phyloP scores from a whole-genome alignment of 2,329 filamentous ascomycete genomes.

The Trichoderma sp. region DNA sequence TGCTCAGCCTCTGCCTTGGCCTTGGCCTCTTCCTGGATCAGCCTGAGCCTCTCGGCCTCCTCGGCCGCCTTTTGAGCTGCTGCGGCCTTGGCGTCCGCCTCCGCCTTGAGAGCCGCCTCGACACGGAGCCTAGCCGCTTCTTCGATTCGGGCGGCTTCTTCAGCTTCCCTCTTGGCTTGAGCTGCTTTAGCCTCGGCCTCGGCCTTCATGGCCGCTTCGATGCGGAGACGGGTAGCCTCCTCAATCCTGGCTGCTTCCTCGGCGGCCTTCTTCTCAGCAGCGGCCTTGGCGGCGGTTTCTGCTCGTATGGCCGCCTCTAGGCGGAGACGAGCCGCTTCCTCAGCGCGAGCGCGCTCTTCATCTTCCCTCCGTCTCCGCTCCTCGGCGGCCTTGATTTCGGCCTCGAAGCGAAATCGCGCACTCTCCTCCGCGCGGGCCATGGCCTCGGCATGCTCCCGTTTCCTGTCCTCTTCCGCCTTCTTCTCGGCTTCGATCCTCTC shows the following conservation, averaged over 20 bases:
- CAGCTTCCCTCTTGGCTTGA: constrained; percentile 46
- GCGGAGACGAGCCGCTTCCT: constrained; percentile 50
- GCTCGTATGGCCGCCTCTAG: constrained; percentile 49
- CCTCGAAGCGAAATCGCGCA: constrained; percentile 45
- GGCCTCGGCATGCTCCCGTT: constrained; percentile 42
- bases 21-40: constrained; percentile 45
- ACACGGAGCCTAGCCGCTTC: constrained; percentile 44
- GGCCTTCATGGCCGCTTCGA: constrained; percentile 49
- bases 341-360: constrained; percentile 47
- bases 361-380: constrained; percentile 47
- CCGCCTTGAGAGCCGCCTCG: constrained; percentile 45
- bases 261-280: constrained; percentile 46
- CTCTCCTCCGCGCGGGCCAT: constrained; percentile 44
- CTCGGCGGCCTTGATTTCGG: constrained; percentile 48
- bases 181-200: constrained; percentile 47
- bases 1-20: constrained; percentile 45
- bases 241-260: constrained; percentile 49
- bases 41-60: constrained; percentile 46
- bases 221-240: constrained; percentile 47
- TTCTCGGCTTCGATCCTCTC: constrained; percentile 50
- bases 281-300: constrained; percentile 45
- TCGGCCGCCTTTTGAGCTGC: constrained; percentile 48
- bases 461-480: constrained; percentile 51
- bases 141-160: constrained; percentile 48
- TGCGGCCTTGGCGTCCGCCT: constrained; percentile 44